These are phyloP conservation scores for Xylaria sp. DNA, from an alignment of 495 filamentous ascomycete species.

Conservation along the genomic window DNA sequence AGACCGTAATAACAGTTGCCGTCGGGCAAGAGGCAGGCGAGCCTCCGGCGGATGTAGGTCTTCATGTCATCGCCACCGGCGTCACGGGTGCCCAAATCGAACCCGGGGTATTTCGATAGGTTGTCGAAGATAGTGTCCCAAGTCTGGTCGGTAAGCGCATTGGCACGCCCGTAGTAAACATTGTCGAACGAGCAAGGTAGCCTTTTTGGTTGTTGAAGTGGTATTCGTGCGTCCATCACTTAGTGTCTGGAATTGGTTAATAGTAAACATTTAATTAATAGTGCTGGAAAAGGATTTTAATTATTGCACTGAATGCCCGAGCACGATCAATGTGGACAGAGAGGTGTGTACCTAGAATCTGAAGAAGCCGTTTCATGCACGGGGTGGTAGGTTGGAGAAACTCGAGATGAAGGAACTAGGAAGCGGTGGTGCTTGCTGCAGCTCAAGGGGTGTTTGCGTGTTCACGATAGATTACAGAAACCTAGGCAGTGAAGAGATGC, in stretches of 20 bases:
- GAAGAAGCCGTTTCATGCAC: background rate
- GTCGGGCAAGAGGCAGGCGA: conserved; percentile 9
- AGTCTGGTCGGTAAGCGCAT: background rate
- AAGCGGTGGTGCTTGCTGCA: background rate
- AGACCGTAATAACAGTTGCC: background rate
- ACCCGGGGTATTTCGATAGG: background rate
- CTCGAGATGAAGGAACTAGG: background rate
- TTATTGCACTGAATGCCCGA: background rate
- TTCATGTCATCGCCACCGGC: background rate
- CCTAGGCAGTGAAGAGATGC: too few relatives aligned
- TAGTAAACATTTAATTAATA: background rate
- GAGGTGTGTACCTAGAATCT: background rate
- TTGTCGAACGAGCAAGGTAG: background rate
- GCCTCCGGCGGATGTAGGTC: background rate
- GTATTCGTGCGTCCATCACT: background rate
- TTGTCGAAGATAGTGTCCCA: background rate
- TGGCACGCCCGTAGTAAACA: background rate
- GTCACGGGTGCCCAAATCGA: background rate
- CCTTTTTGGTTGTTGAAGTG: background rate
- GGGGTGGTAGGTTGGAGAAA: background rate
- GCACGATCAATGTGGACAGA: background rate
- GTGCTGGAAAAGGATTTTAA: background rate
- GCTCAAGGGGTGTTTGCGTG: background rate
- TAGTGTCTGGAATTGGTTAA: background rate
- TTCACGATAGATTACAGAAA: background rate